These are phyloP conservation scores for Emergomyces pasteurianus DNA, from an alignment of 2,329 filamentous ascomycete genomes.

Conservation along the genomic window DNA sequence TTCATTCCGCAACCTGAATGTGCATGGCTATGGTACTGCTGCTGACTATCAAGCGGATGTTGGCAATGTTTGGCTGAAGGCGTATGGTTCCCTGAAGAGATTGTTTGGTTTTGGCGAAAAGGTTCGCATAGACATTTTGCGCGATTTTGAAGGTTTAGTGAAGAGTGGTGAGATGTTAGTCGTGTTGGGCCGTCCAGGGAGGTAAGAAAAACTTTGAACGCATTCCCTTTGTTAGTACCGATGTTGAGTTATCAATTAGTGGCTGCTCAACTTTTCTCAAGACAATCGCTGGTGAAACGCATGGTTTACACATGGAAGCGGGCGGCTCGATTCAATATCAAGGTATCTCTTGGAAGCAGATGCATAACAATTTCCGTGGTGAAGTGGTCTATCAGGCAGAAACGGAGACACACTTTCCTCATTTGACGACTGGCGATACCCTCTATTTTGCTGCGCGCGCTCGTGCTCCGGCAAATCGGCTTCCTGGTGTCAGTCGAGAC, in stretches of 20 bases:
- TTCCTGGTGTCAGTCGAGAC: slow-evolving; percentile 36
- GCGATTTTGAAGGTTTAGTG: slow-evolving; percentile 52
- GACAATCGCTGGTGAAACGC: slow-evolving; percentile 73
- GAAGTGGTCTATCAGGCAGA: slow-evolving; percentile 81
- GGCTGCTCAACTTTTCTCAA: slow-evolving; percentile 74
- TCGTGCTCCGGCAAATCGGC: slow-evolving; percentile 68
- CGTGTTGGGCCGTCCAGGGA: slow-evolving; percentile 41
- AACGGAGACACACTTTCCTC: slow-evolving; percentile 76
- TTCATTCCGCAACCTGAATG: slow-evolving; percentile 28
- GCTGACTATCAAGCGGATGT: slow-evolving; percentile 36
- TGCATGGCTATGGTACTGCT: slow-evolving; percentile 28
- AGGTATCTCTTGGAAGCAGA: slow-evolving; percentile 21
- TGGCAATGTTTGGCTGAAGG: slow-evolving; percentile 31
- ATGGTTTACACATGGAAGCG: slow-evolving; percentile 63
- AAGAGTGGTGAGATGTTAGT: slow-evolving; percentile 46
- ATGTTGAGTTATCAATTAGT: slow-evolving; percentile 1
- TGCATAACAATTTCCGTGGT: slow-evolving; percentile 55
- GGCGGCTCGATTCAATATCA: slow-evolving; percentile 72
- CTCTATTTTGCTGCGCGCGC: slow-evolving; percentile 74
- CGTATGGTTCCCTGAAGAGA: slow-evolving; percentile 16
- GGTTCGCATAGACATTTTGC: slow-evolving; percentile 46
- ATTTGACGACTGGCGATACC: slow-evolving; percentile 77
- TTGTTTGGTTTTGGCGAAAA: slow-evolving; percentile 21
- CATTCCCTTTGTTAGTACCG: neutral
- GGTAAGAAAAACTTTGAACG: slow-evolving; percentile 10